Percentiles rank a stretch among this genome's conserved stretches.
These are phyloP conservation scores for Fusarium anguioides DNA, from an alignment of 2,329 filamentous ascomycete species.

Conservation along the genomic window DNA sequence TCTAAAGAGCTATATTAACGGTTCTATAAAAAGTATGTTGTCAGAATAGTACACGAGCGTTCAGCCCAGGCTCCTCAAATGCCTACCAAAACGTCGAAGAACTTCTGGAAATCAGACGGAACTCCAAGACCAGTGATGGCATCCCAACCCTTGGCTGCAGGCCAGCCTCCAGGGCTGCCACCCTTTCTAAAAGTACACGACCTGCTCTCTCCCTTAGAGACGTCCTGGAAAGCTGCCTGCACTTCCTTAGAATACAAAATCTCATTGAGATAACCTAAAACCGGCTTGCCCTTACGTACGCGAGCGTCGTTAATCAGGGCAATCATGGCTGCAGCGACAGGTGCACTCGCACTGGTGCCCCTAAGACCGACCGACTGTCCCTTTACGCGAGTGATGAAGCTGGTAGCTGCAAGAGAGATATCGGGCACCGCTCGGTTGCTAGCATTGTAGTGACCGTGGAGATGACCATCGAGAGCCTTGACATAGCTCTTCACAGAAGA, in stretches of 20 bases:
- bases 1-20: no score
- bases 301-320: slow-evolving; percentile 66
- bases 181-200: slow-evolving; percentile 54
- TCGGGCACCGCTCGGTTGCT: slow-evolving; percentile 63
- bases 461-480: slow-evolving; percentile 52
- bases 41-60: background rate
- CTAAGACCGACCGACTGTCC: slow-evolving; percentile 46
- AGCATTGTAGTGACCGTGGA: slow-evolving; percentile 58
- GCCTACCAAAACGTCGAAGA: slow-evolving; percentile 50
- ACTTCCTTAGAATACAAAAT: slow-evolving; percentile 57
- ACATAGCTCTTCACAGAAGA: slow-evolving; percentile 56
- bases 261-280: slow-evolving; percentile 66
- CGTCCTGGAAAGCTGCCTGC: slow-evolving; percentile 54
- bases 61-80: slow-evolving; percentile 2
- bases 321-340: slow-evolving; percentile 65
- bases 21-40: background rate
- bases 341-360: slow-evolving; percentile 65
- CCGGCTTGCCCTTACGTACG: slow-evolving; percentile 59
- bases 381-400: slow-evolving; percentile 58
- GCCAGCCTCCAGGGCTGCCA: slow-evolving; percentile 55
- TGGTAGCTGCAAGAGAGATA: slow-evolving; percentile 66
- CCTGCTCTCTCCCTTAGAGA: slow-evolving; percentile 53
- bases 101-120: slow-evolving; percentile 55
- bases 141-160: slow-evolving; percentile 59
- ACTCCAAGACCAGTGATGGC: slow-evolving; percentile 63